Evolutionary conservation across 306 rosid genomes (phyloP).

Genomic region (Fragaria vesca): DNA sequence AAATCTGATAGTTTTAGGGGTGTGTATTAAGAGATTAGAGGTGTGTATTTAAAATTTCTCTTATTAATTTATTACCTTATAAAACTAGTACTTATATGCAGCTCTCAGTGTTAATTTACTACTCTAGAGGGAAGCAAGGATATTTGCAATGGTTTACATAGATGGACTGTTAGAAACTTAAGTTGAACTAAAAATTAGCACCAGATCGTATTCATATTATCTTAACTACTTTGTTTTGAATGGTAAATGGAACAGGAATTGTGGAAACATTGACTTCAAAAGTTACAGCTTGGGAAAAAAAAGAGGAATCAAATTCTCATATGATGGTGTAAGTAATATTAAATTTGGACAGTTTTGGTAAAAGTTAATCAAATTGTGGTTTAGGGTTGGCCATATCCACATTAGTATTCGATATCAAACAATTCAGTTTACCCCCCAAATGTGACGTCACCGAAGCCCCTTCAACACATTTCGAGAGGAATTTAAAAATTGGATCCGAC

Average conservation of each 20-base stretch:
- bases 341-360: neutral
- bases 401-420: neutral
- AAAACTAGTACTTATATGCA: no score
- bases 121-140: no score
- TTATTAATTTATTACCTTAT: neutral
- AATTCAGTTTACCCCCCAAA: no score
- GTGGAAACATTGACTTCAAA: slow-evolving; percentile 59
- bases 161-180: neutral
- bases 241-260: slow-evolving; percentile 45
- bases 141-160: neutral
- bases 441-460: no score
- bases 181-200: neutral
- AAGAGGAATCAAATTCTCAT: slow-evolving; percentile 52
- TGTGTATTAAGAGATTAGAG: no score
- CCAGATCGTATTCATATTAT: no score
- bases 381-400: neutral
- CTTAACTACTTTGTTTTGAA: neutral
- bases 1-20: no score
- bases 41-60: no score
- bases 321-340: slow-evolving; percentile 58
- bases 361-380: neutral
- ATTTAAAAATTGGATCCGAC: no score
- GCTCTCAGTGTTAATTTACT: neutral
- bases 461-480: no score
- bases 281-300: slow-evolving; percentile 65